These are phyloP conservation scores for Pseudogymnoascus sp. DNA, from an alignment of 2,329 filamentous ascomycete genomes.

Conservation along the genomic window DNA sequence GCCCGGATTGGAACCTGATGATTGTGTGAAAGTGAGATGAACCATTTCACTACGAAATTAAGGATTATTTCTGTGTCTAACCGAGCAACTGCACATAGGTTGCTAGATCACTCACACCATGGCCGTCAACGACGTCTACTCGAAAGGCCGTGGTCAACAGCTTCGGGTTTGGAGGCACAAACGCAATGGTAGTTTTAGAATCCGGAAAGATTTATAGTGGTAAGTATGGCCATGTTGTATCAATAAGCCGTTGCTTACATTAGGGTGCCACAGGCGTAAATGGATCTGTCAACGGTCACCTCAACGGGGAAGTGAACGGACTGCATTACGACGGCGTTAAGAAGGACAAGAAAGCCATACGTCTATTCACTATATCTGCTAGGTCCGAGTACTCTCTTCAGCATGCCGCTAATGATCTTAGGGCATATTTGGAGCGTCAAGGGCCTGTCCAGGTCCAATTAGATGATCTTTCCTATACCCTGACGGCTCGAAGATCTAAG, in stretches of 20 bases:
- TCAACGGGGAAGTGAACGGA: not conserved
- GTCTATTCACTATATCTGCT: not conserved
- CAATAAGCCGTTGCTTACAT: not conserved
- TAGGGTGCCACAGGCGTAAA: not conserved
- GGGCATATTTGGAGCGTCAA: not conserved
- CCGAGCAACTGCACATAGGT: not conserved
- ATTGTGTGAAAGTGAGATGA: not conserved
- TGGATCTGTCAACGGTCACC: not conserved
- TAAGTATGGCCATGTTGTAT: not conserved
- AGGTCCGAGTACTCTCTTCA: not conserved
- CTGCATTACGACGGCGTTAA: not conserved
- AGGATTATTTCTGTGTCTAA: not conserved
- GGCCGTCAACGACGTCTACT: not conserved
- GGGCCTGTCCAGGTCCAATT: not conserved
- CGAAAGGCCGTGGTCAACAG: constrained; percentile 17
- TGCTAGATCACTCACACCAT: not conserved
- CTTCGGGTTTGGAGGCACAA: constrained; percentile 40
- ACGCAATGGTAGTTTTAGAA: constrained; percentile 31
- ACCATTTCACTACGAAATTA: not conserved
- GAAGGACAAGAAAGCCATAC: not conserved
- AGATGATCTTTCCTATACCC: not conserved
- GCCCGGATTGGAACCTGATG: not conserved
- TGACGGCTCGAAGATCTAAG: not conserved
- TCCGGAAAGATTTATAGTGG: not conserved
- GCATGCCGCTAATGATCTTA: not conserved